Evolutionary conservation across 257 asterid genomes (phyloP).

Genomic region (Solanum sejunctum): DNA sequence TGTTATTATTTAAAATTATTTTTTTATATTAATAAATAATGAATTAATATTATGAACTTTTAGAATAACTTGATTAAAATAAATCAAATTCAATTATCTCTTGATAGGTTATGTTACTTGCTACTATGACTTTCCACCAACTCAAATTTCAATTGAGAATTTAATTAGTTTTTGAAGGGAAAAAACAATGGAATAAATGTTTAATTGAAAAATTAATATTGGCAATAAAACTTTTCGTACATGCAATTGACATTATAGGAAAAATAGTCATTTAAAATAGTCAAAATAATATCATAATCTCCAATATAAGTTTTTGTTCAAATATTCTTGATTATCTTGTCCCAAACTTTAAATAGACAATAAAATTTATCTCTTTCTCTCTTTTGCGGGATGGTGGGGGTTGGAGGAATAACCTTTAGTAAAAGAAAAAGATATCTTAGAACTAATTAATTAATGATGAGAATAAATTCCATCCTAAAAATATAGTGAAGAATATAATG

Average conservation of each 20-base stretch:
- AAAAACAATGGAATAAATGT: neutral
- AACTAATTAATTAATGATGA: neutral
- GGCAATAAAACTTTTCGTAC: neutral
- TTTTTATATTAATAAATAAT: too few relatives aligned
- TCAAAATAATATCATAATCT: neutral
- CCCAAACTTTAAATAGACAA: neutral
- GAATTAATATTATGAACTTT: too few relatives aligned
- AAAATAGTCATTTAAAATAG: too few relatives aligned
- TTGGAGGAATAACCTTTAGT: neutral
- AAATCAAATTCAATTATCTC: neutral
- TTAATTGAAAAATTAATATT: neutral
- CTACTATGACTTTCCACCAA: neutral
- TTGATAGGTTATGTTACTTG: neutral
- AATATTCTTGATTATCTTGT: neutral
- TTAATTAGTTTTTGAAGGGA: neutral
- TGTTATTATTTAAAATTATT: too few relatives aligned
- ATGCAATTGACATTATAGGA: neutral
- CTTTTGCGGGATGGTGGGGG: too few relatives aligned
- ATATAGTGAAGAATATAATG: neutral
- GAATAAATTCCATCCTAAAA: neutral
- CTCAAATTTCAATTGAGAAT: neutral
- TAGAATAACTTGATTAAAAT: too few relatives aligned
- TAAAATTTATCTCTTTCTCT: too few relatives aligned
- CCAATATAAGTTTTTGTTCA: neutral
- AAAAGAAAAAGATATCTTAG: neutral